Percentiles rank a stretch among this genome's conserved stretches.
Conservation (phyloP, 495 filamentous ascomycete species). For the Talaromyces adpressus region DNA sequence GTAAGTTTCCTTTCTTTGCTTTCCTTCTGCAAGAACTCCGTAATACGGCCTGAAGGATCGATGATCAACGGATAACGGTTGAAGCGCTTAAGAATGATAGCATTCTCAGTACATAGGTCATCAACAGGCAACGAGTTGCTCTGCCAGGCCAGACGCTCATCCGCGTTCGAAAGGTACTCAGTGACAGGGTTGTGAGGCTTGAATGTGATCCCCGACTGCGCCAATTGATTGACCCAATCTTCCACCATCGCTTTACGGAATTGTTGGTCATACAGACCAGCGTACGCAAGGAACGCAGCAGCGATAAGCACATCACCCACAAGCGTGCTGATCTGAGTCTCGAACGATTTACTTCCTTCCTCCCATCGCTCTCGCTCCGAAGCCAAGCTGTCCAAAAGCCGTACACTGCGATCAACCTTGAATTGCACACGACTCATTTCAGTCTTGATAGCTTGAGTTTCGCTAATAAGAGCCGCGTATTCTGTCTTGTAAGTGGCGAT, state of each 20-base stretch:
- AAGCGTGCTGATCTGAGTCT: slow-evolving; percentile 93
- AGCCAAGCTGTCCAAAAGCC: slow-evolving; percentile 86
- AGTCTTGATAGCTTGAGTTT: slow-evolving; percentile 93
- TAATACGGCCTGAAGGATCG: slow-evolving; percentile 89
- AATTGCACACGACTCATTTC: slow-evolving; percentile 95
- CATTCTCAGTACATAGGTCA: slow-evolving; percentile 97
- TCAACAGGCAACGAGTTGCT: slow-evolving; percentile 94
- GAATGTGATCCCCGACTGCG: slow-evolving; percentile 81
- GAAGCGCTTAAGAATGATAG: slow-evolving; percentile 93
- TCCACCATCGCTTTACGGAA: slow-evolving; percentile 97
- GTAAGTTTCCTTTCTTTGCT: slow-evolving; percentile 90
- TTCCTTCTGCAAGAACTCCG: slow-evolving; percentile 90
- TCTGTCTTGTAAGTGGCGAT: slow-evolving; percentile 96
- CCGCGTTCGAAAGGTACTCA: slow-evolving; percentile 93
- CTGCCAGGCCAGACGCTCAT: slow-evolving; percentile 93
- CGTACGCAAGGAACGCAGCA: slow-evolving; percentile 95
- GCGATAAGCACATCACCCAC: slow-evolving; percentile 93
- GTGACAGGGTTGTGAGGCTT: slow-evolving; percentile 92
- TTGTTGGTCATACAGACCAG: slow-evolving; percentile 94
- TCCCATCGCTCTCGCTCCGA: slow-evolving; percentile 93
- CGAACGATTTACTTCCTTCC: slow-evolving; percentile 93
- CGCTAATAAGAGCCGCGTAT: slow-evolving; percentile 91
- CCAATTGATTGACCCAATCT: slow-evolving; percentile 90
- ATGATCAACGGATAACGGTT: slow-evolving; percentile 98
- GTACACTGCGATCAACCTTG: slow-evolving; percentile 95